Base-by-base conservation (phyloP, 192 early-diverging fungal species). In the Podila minutissima region DNA sequence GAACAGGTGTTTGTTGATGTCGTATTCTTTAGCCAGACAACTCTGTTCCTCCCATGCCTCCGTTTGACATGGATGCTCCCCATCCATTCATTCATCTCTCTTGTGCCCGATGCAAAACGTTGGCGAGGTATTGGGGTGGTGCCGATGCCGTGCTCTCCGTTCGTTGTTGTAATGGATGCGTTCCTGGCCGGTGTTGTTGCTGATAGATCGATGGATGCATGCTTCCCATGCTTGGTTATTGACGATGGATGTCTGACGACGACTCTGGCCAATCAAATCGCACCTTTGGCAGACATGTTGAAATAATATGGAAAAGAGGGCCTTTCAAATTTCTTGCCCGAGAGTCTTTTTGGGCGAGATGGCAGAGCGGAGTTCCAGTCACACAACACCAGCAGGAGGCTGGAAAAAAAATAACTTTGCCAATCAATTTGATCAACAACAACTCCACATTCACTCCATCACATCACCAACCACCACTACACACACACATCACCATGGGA, bases 201-300 rank as follows among this genome's bases (percentile, higher is more conserved):
- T 6, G 46, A 35, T 28, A 41, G 38, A 65, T 46, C 49, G 41
- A 49, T 65, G 46, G 64, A 65, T 65, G 41, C 9, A 65, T 50
- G 38, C 1, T 12, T 13, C 24, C 59, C 28, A 49, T 20, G 35
- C 26, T 15, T 37, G 22, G 53, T 12, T 38, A 6, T 33, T 53
- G 10, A n/a, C 17, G 49, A 38, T 49, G 38, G 37, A 37, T 59
- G 57, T 46, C 33, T 46, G 29, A 32, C 26, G 38, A 69, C 29
- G 49, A 28, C 38, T 12, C 17, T 51, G 64, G 41, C 58, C 17
- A 64, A 66, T 67, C 53, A 63, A 64, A 58, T 17, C 74, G 74
- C 74, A 75, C 74, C 74, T 66, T 75, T 75, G 62, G 74, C 74
- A 61, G 74, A 75, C 74, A 75, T 75, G 61, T 74, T 75, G 67